Evolutionary conservation across 176 grass and related monocot genomes (phyloP).

Genomic region (Raddia distichophylla): DNA sequence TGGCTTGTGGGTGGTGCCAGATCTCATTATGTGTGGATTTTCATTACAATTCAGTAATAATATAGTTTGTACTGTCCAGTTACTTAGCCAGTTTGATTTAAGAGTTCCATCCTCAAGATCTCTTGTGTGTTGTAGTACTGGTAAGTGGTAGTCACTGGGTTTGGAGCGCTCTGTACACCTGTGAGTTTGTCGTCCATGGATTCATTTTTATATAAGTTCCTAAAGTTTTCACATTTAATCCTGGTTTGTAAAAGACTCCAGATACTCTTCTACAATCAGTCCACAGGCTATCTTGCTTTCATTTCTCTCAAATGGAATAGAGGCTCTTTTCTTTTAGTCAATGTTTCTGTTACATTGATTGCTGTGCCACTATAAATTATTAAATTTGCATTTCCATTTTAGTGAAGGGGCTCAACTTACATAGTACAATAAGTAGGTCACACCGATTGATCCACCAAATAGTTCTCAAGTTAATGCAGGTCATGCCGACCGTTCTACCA

Average conservation of each 20-base stretch:
- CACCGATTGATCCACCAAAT: background rate
- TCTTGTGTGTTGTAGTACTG: background rate
- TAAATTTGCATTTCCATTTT: conserved; percentile 7
- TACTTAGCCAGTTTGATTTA: background rate
- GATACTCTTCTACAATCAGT: background rate
- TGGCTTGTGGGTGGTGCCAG: background rate
- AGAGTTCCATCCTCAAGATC: background rate
- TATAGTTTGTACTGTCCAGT: conserved; percentile 8
- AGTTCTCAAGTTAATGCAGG: background rate
- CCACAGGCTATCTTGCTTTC: background rate
- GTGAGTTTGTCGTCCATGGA: background rate
- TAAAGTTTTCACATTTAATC: conserved; percentile 3
- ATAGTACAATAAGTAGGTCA: background rate
- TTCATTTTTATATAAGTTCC: conserved; percentile 20
- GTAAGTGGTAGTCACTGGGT: background rate
- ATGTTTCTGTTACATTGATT: background rate
- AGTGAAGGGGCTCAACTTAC: background rate
- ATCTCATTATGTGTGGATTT: background rate
- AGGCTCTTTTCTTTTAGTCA: background rate
- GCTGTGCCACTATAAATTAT: background rate
- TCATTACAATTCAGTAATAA: background rate
- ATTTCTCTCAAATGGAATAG: background rate
- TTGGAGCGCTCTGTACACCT: background rate
- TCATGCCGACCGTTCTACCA: background rate
- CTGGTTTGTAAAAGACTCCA: background rate